Evolutionary conservation across 768 basidiomycete genomes (phyloP).

Genomic region (Termitomyces sp.): DNA sequence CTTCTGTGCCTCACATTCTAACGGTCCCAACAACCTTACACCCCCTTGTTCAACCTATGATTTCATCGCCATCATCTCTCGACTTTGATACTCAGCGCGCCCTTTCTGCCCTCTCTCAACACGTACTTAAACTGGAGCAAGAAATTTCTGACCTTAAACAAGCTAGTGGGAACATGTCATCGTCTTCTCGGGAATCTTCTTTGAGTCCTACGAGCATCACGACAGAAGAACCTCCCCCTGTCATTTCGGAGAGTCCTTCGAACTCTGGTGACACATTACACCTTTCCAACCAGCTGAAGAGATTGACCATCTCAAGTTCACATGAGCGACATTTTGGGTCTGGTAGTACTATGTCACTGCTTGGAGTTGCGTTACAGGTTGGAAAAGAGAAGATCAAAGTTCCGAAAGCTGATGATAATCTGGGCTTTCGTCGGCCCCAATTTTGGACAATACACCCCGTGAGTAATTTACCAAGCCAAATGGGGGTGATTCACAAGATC

Average conservation of each 20-base stretch:
- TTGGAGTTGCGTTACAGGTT: conserved; percentile 16
- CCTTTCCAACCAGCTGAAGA: conserved; percentile 13
- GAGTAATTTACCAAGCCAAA: not conserved
- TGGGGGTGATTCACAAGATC: not conserved
- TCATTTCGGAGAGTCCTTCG: not conserved
- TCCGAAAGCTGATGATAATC: not conserved
- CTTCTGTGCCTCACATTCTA: not conserved
- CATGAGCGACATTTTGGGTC: conserved; percentile 16
- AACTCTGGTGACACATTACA: conserved; percentile 4
- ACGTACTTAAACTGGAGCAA: conserved; percentile 13
- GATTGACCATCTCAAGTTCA: conserved; percentile 10
- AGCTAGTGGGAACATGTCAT: not conserved
- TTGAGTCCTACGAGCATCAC: not conserved
- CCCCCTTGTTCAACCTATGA: conserved; percentile 11
- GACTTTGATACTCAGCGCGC: conserved; percentile 8
- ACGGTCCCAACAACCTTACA: not conserved
- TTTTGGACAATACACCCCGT: conserved; percentile 17
- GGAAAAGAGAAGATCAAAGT: conserved; percentile 8
- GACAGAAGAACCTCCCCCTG: not conserved
- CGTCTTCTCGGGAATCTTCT: not conserved
- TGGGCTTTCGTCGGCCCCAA: conserved; percentile 6
- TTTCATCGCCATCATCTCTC: conserved; percentile 5
- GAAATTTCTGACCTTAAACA: conserved; percentile 12
- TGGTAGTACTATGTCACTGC: conserved; percentile 15
- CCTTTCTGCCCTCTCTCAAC: conserved; percentile 10